Base-by-base conservation (phyloP, 305 asterid species). In the Salvia sclarea region DNA sequence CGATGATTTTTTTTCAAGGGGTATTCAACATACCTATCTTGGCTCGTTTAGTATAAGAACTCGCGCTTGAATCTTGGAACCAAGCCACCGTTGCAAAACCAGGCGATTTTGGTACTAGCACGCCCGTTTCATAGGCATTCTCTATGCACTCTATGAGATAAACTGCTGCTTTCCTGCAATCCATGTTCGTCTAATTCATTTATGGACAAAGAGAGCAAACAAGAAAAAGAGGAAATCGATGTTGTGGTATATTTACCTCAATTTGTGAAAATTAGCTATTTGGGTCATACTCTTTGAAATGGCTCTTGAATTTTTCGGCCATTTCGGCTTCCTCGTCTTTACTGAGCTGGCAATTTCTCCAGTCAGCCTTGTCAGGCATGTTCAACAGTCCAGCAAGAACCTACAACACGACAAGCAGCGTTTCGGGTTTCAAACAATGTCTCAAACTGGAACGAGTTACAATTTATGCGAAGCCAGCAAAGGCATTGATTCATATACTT, bases 311-410 rank as follows among this genome's bases (percentile, higher is more conserved):
- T 41, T 57, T 53, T 33, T 84, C 90, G 0, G 84, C 88, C 90
- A 86, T 81, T 81, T 74, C 64, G 17, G 78, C 83, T 83, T 94
- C 99, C 78, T 91, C 96, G 6, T 87, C 97, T 79, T 83, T 89
- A 73, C 85, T 80, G 40, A 87, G 83, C 82, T 86, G 87, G 82
- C 93, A 87, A 67, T 91, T 89, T 76, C 95, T 84, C 99, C 99
- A 94, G 77, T 94, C 97, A 68, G 97, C 97, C 70, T 84, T 89
- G 73, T 89, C 96, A 47, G 98, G 90, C 77, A 82, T 75, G 67
- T 91, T 91, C 82, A 94, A 73, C 83, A 94, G 83, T 71, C 98
- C 98, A 65, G 98, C 98, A 74, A 94, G 77, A 75, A 94, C 98
- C 98, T 94, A 71, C 62, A 68, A 64, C 3, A 16, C 58, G 16